These are phyloP conservation scores for Claviceps humidiphila DNA, from an alignment of 2,329 filamentous ascomycete species.

Conservation along the genomic window DNA sequence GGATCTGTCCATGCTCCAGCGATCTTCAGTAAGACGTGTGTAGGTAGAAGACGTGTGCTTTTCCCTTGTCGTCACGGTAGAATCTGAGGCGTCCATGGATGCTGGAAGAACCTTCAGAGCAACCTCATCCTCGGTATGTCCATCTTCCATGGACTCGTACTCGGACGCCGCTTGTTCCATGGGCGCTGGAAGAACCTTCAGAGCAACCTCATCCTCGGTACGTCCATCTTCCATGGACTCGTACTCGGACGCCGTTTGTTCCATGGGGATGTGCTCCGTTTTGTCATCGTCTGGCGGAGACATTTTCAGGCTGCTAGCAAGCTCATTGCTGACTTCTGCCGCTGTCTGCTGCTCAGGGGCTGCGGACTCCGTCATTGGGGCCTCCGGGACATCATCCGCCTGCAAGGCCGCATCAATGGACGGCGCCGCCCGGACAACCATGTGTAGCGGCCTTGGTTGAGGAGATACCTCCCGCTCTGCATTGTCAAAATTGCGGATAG, in stretches of 20 bases:
- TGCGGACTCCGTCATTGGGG: neutral
- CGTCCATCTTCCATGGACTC: neutral
- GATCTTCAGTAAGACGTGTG: constrained; percentile 23
- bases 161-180: neutral
- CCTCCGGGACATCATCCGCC: neutral
- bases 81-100: constrained; percentile 15
- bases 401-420: neutral
- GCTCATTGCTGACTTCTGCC: neutral
- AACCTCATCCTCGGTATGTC: constrained; percentile 1
- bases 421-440: neutral
- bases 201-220: constrained; percentile 1
- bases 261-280: neutral
- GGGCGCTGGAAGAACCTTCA: neutral
- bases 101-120: neutral
- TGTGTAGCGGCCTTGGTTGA: neutral
- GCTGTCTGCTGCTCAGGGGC: neutral
- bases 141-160: neutral
- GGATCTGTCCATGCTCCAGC: constrained; percentile 24
- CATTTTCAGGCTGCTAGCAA: neutral
- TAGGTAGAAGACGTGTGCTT: constrained; percentile 26
- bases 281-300: constrained; percentile 2
- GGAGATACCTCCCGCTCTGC: neutral
- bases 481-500: neutral
- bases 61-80: constrained; percentile 13
- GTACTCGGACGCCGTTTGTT: neutral